Percentiles rank a stretch among this genome's conserved stretches.
phyloP scores from a whole-genome alignment of 2,329 filamentous ascomycete genomes.

The Byssothecium circinans region DNA sequence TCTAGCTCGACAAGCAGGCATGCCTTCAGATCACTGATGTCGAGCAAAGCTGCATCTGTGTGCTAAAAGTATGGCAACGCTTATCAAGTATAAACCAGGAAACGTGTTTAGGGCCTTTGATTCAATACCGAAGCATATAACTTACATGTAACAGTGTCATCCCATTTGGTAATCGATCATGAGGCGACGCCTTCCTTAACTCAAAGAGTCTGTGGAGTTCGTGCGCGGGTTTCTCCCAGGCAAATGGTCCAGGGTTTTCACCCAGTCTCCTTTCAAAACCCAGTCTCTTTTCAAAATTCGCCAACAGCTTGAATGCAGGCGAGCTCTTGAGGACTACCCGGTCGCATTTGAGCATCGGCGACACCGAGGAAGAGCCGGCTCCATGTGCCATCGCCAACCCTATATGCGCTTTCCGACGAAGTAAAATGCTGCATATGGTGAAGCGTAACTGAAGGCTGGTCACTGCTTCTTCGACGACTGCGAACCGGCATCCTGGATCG shows the following conservation, averaged over 20 bases:
- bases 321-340: not conserved
- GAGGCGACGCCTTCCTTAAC: not conserved
- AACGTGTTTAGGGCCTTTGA: not conserved
- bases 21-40: no score
- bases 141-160: slow-evolving; percentile 1
- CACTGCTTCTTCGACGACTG: not conserved
- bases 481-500: not conserved
- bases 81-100: not conserved
- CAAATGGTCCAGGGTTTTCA: not conserved
- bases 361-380: not conserved
- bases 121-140: no score
- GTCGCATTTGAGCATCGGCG: not conserved
- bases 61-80: not conserved
- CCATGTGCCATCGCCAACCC: not conserved
- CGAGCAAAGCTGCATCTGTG: not conserved
- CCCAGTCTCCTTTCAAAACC: not conserved
- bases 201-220: not conserved
- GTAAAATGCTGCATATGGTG: slow-evolving; percentile 1
- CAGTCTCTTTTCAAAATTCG: not conserved
- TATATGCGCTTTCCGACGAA: not conserved
- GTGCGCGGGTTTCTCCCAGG: not conserved
- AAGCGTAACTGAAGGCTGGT: not conserved
- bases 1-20: no score
- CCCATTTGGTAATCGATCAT: slow-evolving; percentile 3
- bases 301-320: not conserved